Conservation (phyloP, 164 flowering plant genomes). For the Tetrastigma voinierianum region DNA sequence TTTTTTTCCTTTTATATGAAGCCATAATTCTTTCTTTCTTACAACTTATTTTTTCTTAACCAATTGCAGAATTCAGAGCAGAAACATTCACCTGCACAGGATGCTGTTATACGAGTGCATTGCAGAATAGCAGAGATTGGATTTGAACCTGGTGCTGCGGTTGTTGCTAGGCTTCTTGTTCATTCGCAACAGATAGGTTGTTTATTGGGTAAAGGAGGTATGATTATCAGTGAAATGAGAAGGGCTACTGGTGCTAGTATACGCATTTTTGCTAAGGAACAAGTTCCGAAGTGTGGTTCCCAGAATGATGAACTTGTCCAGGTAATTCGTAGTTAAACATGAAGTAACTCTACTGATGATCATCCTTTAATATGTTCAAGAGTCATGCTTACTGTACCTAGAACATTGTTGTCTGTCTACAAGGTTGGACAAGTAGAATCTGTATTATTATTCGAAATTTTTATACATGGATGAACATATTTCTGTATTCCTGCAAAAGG, state of each 20-base stretch:
- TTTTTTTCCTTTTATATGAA: no score
- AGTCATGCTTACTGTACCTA: no score
- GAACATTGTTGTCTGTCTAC: no score
- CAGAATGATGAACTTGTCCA: slow-evolving; percentile 54
- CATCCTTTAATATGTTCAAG: no score
- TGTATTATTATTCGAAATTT: no score
- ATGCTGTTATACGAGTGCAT: slow-evolving; percentile 61
- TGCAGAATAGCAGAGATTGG: slow-evolving; percentile 46
- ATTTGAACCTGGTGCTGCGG: slow-evolving; percentile 43
- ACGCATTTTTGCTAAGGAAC: slow-evolving; percentile 46
- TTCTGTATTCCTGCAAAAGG: no score
- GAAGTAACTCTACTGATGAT: no score
- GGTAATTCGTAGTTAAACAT: slow-evolving; percentile 25
- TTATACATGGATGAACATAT: no score
- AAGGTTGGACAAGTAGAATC: no score
- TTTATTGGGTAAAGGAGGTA: slow-evolving; percentile 63
- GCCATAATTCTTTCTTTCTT: background rate
- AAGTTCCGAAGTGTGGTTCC: slow-evolving; percentile 31
- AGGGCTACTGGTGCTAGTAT: slow-evolving; percentile 57
- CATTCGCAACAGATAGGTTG: slow-evolving; percentile 54
- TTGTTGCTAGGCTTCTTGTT: slow-evolving; percentile 63
- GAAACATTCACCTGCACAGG: slow-evolving; percentile 57
- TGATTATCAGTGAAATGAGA: slow-evolving; percentile 53
- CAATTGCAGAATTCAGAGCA: slow-evolving; percentile 42
- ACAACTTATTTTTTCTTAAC: background rate